phyloP scores from a whole-genome alignment of 2,329 filamentous ascomycete genomes.

The Venturia asperata region DNA sequence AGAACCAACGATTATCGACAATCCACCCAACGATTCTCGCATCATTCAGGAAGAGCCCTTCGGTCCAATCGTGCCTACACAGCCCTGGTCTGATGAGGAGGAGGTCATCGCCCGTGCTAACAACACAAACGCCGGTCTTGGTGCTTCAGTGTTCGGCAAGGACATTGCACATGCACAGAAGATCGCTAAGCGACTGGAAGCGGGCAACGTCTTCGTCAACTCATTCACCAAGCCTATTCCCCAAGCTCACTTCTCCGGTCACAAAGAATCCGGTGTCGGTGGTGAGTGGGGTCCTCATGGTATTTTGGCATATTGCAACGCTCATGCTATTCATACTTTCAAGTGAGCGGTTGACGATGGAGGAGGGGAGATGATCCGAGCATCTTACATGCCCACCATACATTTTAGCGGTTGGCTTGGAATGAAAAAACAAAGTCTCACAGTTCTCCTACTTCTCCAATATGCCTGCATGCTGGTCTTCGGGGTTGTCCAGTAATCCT shows the following conservation, averaged over 20 bases:
- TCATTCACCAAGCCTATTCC: constrained; percentile 42
- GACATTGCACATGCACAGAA: constrained; percentile 43
- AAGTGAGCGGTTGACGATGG: constrained; percentile 27
- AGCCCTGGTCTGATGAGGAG: constrained; percentile 40
- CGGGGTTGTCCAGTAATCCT: too few relatives aligned
- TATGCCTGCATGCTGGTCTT: too few relatives aligned
- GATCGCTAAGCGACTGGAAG: constrained; percentile 43
- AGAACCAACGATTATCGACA: constrained; percentile 41
- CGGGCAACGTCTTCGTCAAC: constrained; percentile 53
- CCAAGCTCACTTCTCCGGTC: constrained; percentile 59
- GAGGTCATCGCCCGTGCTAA: constrained; percentile 45
- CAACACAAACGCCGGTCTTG: constrained; percentile 44
- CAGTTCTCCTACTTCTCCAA: too few relatives aligned
- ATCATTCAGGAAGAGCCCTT: constrained; percentile 46
- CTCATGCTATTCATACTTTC: constrained; percentile 42
- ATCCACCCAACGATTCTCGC: constrained; percentile 34
- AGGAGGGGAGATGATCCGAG: neutral
- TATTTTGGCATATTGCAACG: constrained; percentile 42
- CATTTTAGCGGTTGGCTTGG: neutral
- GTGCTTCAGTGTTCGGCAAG: constrained; percentile 47
- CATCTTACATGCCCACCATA: neutral
- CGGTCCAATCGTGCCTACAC: constrained; percentile 43
- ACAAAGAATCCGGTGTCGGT: constrained; percentile 71
- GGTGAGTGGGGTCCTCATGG: constrained; percentile 52
- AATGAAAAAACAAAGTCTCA: neutral